A percentile compares a stretch with the other conserved stretches of the same genome.
phyloP scores from a whole-genome alignment of 139 green algal genomes.

The Chlorella vulgaris region DNA sequence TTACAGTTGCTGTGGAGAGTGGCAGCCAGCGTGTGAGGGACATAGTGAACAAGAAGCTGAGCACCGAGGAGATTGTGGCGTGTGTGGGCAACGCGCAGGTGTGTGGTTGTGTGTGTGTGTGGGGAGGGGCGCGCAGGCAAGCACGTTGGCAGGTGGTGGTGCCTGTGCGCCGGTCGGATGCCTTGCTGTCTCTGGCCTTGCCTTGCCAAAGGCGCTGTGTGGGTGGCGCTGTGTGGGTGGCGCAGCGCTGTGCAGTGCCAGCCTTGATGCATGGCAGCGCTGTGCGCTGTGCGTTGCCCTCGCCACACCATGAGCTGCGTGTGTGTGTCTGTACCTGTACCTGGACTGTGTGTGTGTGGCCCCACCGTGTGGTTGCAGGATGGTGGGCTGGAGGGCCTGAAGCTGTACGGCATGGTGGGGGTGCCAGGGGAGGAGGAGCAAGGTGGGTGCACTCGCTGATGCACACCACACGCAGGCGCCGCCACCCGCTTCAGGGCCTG shows the following conservation, averaged over 20 bases:
- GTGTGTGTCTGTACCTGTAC: too few relatives aligned
- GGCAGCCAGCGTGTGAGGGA: slow-evolving; percentile 52
- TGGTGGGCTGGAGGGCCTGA: slow-evolving; percentile 55
- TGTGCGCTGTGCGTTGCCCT: too few relatives aligned
- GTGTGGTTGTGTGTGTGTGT: neutral
- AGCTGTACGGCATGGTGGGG: slow-evolving; percentile 66
- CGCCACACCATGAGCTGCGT: too few relatives aligned
- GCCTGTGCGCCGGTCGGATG: too few relatives aligned
- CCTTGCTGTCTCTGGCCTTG: too few relatives aligned
- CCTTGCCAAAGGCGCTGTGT: too few relatives aligned
- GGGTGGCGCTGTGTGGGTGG: too few relatives aligned
- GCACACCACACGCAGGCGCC: neutral
- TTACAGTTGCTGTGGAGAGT: slow-evolving; percentile 64
- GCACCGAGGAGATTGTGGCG: slow-evolving; percentile 47
- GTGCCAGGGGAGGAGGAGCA: slow-evolving; percentile 56
- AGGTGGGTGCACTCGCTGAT: slow-evolving; percentile 4
- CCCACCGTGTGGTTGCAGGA: slow-evolving; percentile 27
- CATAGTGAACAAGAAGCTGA: slow-evolving; percentile 60
- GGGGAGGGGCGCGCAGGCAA: too few relatives aligned
- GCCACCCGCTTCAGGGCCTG: neutral
- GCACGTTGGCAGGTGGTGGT: too few relatives aligned
- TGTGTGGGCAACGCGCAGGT: slow-evolving; percentile 36
- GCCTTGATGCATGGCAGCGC: too few relatives aligned
- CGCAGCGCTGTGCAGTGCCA: too few relatives aligned
- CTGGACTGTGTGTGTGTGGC: too few relatives aligned